phyloP scores from a whole-genome alignment of 768 basidiomycete species.

The Serendipita sp. region DNA sequence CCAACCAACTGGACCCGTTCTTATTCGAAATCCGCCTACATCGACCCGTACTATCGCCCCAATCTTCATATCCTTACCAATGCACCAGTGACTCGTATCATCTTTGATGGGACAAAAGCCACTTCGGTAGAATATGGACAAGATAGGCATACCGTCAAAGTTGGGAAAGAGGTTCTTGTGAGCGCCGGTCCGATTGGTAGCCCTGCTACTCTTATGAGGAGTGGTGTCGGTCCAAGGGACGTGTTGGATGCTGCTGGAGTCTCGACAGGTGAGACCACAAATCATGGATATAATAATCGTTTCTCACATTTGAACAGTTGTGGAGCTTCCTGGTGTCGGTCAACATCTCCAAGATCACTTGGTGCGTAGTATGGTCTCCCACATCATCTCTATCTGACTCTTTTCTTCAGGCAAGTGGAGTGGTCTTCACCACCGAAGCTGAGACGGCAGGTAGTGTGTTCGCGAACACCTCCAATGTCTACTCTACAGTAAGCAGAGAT shows the following conservation, averaged over 20 bases:
- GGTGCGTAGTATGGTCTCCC: conserved; percentile 16
- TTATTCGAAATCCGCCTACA: conserved; percentile 48
- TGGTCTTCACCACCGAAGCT: conserved; percentile 25
- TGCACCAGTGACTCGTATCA: conserved; percentile 40
- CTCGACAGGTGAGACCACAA: conserved; percentile 7
- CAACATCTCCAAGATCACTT: conserved; percentile 44
- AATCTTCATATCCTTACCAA: conserved; percentile 51
- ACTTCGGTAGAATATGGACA: conserved; percentile 33
- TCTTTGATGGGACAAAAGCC: conserved; percentile 26
- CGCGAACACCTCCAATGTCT: conserved; percentile 1
- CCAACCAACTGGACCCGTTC: conserved; percentile 47
- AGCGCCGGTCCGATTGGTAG: conserved; percentile 35
- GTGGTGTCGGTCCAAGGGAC: conserved; percentile 43
- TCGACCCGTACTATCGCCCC: conserved; percentile 43
- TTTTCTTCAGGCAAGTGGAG: conserved; percentile 21
- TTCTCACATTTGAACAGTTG: conserved; percentile 10
- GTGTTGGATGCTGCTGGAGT: conserved; percentile 34
- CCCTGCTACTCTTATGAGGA: conserved; percentile 39
- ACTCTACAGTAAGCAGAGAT: neutral
- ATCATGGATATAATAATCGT: neutral
- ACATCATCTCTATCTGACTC: neutral
- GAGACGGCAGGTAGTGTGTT: conserved; percentile 25
- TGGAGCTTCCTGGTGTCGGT: conserved; percentile 44
- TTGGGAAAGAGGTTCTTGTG: conserved; percentile 37
- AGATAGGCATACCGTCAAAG: conserved; percentile 29